Conservation (phyloP, 805 yeast genomes). For the Wickerhamomyces rabaulensis region DNA sequence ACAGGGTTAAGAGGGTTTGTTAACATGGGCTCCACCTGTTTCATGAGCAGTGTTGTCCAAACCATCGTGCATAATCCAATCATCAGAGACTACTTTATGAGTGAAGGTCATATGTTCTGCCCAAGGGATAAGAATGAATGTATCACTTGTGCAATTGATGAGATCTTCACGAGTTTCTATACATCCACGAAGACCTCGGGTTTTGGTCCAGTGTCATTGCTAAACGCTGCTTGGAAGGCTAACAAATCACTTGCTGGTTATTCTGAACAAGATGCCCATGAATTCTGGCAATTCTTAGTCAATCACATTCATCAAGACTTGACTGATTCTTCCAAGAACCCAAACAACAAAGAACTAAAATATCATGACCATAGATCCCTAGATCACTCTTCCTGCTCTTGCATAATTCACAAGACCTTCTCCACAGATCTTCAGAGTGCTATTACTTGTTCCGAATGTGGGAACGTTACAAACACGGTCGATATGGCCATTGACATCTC, state of each 20-base stretch:
- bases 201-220: conserved; percentile 73
- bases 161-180: conserved; percentile 69
- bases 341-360: conserved; percentile 1
- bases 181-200: conserved; percentile 59
- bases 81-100: conserved; percentile 69
- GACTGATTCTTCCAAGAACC: conserved; percentile 12
- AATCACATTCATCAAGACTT: conserved; percentile 67
- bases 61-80: conserved; percentile 87
- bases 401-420: conserved; percentile 80
- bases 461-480: conserved; percentile 48
- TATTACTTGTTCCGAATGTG: conserved; percentile 68
- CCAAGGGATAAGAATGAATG: conserved; percentile 42
- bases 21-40: conserved; percentile 96
- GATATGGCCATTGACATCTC: conserved; percentile 92
- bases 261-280: conserved; percentile 98
- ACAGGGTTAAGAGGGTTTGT: conserved; percentile 86
- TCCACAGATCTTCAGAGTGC: conserved; percentile 80
- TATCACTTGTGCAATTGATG: conserved; percentile 81
- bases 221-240: conserved; percentile 84
- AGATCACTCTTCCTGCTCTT: conserved; percentile 43
- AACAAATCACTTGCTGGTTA: conserved; percentile 88
- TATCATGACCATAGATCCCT: conserved; percentile 6
- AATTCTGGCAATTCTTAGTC: conserved; percentile 87
- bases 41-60: conserved; percentile 91
- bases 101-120: conserved; percentile 66